Percentiles rank a stretch among this genome's conserved stretches.
These are phyloP conservation scores for Linum lewisii DNA, from an alignment of 345 rosid genomes.

Conservation along the genomic window DNA sequence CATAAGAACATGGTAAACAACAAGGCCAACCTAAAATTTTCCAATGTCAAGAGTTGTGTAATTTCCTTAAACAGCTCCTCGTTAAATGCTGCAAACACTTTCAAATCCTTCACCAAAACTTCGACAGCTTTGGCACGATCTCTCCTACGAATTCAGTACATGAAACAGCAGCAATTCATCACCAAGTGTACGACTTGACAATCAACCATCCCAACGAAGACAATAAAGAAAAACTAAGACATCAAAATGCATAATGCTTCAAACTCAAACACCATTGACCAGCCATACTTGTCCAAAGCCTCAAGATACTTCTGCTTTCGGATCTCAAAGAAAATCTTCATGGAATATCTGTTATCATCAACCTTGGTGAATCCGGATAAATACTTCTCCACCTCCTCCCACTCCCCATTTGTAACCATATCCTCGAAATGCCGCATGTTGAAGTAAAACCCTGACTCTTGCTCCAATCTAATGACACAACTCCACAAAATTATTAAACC, in stretches of 20 bases:
- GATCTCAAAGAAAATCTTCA: constrained; percentile 82
- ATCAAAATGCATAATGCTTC: background rate
- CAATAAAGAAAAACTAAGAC: background rate
- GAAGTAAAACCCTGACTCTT: constrained; percentile 81
- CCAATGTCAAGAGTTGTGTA: constrained; percentile 62
- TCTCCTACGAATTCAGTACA: constrained; percentile 30
- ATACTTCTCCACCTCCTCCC: constrained; percentile 82
- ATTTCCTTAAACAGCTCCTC: constrained; percentile 76
- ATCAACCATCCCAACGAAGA: background rate
- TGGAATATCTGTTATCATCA: constrained; percentile 81
- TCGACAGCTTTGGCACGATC: constrained; percentile 78
- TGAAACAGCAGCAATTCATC: background rate
- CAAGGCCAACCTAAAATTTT: constrained; percentile 56
- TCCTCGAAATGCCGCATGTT: constrained; percentile 72
- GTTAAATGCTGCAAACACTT: constrained; percentile 58
- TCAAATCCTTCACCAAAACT: constrained; percentile 68
- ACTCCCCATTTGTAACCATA: constrained; percentile 65
- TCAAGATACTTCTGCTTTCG: constrained; percentile 88
- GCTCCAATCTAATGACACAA: constrained; percentile 41
- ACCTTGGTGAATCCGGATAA: constrained; percentile 80
- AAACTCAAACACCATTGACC: background rate
- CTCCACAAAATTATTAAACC: constrained; percentile 1
- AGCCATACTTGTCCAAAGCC: constrained; percentile 57
- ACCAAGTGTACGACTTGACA: background rate
- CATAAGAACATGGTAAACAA: constrained; percentile 1